phyloP scores from a whole-genome alignment of 2,329 filamentous ascomycete species.

The Cladorrhinum sp. region DNA sequence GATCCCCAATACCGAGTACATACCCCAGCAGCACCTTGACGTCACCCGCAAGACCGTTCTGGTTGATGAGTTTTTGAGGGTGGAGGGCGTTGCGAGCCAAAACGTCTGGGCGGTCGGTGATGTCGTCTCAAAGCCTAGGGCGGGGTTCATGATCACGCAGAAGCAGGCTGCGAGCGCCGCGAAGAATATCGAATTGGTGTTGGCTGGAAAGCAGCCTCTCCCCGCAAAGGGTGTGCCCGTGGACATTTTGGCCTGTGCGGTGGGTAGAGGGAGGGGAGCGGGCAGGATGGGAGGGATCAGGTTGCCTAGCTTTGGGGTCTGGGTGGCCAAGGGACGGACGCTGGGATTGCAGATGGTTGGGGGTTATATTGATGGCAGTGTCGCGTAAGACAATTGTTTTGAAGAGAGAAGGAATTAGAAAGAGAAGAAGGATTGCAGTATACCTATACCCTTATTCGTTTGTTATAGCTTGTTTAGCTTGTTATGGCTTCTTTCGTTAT shows the following conservation, averaged over 20 bases:
- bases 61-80: constrained; percentile 51
- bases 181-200: constrained; percentile 50
- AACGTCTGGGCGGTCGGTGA: constrained; percentile 55
- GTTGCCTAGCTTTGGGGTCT: constrained; percentile 51
- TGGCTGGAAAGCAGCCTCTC: constrained; percentile 44
- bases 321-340: constrained; percentile 50
- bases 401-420: neutral
- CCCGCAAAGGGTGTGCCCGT: constrained; percentile 47
- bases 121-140: constrained; percentile 48
- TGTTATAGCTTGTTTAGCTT: no score
- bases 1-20: constrained; percentile 52
- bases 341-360: constrained; percentile 44
- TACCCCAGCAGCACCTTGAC: constrained; percentile 45
- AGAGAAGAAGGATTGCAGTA: neutral
- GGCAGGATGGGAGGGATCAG: constrained; percentile 47
- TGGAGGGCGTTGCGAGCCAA: constrained; percentile 36
- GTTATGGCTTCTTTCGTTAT: no score
- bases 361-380: constrained; percentile 47
- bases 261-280: constrained; percentile 48
- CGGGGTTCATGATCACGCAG: constrained; percentile 43
- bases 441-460: neutral
- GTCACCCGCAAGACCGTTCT: constrained; percentile 41
- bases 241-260: constrained; percentile 48
- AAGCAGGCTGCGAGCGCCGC: constrained; percentile 54
- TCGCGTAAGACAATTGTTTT: constrained; percentile 38